Percentiles rank a stretch among this genome's conserved stretches.
These are phyloP conservation scores for Pythium brachiatum DNA, from an alignment of 352 stramenopile genomes.

Conservation along the genomic window DNA sequence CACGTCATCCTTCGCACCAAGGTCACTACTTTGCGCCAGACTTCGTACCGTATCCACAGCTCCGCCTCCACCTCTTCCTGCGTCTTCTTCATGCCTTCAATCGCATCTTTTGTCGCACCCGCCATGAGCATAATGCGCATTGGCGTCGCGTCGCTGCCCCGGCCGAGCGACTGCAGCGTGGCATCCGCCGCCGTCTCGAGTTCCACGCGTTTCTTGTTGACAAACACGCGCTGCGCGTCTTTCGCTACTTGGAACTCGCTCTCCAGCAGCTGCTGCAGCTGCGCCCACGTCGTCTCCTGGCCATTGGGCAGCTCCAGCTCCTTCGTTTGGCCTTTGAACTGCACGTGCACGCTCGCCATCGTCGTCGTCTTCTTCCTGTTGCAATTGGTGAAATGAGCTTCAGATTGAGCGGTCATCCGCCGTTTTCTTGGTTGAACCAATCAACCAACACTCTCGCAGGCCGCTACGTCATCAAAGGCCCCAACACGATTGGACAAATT, in stretches of 20 bases:
- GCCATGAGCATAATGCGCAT: slow-evolving; percentile 39
- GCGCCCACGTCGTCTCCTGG: slow-evolving; percentile 26
- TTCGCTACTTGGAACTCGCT: slow-evolving; percentile 23
- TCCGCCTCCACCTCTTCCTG: slow-evolving; percentile 40
- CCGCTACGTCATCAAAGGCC: slow-evolving; percentile 1
- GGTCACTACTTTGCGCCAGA: no score
- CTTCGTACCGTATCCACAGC: slow-evolving; percentile 40
- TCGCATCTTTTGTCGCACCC: slow-evolving; percentile 42
- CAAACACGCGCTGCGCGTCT: slow-evolving; percentile 60
- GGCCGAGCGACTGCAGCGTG: slow-evolving; percentile 25
- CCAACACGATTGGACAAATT: not conserved
- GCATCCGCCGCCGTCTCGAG: slow-evolving; percentile 19
- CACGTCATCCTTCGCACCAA: not conserved
- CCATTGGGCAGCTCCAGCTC: slow-evolving; percentile 27
- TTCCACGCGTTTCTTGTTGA: slow-evolving; percentile 49
- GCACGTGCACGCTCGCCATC: slow-evolving; percentile 41
- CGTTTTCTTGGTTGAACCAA: not conserved
- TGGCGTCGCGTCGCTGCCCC: slow-evolving; percentile 18
- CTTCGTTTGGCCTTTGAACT: slow-evolving; percentile 44
- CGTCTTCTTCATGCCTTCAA: slow-evolving; percentile 50
- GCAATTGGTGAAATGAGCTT: slow-evolving; percentile 30
- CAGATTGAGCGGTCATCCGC: not conserved
- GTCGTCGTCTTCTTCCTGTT: slow-evolving; percentile 2
- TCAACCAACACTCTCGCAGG: slow-evolving; percentile 6
- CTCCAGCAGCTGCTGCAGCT: slow-evolving; percentile 42